Evolutionary conservation across 2,329 filamentous ascomycete species (phyloP).

Genomic region (Cladophialophora carrionii): DNA sequence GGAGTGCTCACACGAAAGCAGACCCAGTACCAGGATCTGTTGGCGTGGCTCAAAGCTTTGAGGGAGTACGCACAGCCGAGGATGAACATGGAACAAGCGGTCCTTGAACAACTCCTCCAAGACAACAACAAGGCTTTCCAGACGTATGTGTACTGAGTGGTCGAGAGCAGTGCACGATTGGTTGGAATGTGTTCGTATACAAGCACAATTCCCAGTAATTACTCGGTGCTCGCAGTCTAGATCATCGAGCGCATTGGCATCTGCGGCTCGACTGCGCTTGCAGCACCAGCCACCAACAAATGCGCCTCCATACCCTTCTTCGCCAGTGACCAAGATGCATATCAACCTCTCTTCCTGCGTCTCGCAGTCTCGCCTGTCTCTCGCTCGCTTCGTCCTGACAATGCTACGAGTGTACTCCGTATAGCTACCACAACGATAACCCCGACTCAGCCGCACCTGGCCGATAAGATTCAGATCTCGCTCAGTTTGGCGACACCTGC

Average conservation of each 20-base stretch:
- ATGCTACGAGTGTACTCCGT: constrained; percentile 14
- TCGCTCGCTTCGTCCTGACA: constrained; percentile 9
- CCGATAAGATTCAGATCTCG: constrained; percentile 13
- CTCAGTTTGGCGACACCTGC: constrained; percentile 5
- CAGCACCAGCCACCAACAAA: background rate
- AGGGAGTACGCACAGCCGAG: constrained; percentile 21
- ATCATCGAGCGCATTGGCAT: background rate
- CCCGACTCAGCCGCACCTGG: constrained; percentile 7
- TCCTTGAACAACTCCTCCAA: constrained; percentile 23
- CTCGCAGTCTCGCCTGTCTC: background rate
- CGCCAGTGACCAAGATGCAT: background rate
- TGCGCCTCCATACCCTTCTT: background rate
- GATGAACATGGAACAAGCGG: constrained; percentile 28
- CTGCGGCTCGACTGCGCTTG: background rate
- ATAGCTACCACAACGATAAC: constrained; percentile 12
- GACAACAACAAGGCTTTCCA: constrained; percentile 27
- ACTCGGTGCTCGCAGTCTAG: constrained; percentile 3
- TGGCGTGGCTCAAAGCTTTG: constrained; percentile 68
- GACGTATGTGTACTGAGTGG: constrained; percentile 37
- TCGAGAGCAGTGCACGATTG: background rate
- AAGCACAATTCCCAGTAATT: background rate
- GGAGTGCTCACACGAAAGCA: constrained; percentile 71
- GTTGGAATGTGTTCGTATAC: background rate
- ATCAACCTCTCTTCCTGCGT: background rate
- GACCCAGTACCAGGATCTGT: constrained; percentile 64